Percentiles rank a stretch among this genome's conserved stretches.
These are phyloP conservation scores for Stagonosporopsis cucurbitacearum DNA, from an alignment of 2,329 filamentous ascomycete genomes.

Conservation along the genomic window DNA sequence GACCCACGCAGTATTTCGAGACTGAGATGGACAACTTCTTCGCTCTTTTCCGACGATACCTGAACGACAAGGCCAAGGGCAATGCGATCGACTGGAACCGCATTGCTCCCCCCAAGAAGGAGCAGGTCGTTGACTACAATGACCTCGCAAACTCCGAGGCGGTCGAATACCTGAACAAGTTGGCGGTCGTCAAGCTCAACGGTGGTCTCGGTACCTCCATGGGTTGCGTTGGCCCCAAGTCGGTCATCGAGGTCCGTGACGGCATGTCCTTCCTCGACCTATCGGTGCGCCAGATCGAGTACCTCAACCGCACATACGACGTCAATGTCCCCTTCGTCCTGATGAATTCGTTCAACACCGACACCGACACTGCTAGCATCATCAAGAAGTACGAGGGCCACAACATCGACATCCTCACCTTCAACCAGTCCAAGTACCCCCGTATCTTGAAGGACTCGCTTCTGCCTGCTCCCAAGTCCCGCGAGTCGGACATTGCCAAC, in stretches of 20 bases:
- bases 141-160: conserved; percentile 88
- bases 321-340: conserved; percentile 98
- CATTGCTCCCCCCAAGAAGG: conserved; percentile 89
- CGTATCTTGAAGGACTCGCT: conserved; percentile 98
- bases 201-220: conserved; percentile 99
- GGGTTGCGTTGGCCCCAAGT: conserved; percentile 99
- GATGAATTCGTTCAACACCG: conserved; percentile 99
- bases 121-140: conserved; percentile 95
- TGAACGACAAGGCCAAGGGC: conserved; percentile 99
- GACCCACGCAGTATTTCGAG: conserved; percentile 76
- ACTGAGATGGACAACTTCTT: conserved; percentile 99
- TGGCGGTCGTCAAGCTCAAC: conserved; percentile 98
- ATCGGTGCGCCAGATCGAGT: conserved; percentile 98
- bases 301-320: conserved; percentile 96
- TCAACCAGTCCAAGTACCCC: conserved; percentile 99
- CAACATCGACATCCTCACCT: conserved; percentile 99
- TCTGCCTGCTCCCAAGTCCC: conserved; percentile 90
- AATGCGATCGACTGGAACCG: conserved; percentile 96
- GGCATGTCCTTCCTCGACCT: conserved; percentile 99
- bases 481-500: conserved; percentile 86
- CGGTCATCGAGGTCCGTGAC: conserved; percentile 98
- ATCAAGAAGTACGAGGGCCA: conserved; percentile 99
- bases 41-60: conserved; percentile 94
- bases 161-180: conserved; percentile 93
- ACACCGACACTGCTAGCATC: conserved; percentile 96